These are phyloP conservation scores for Limnanthes douglasii DNA, from an alignment of 345 rosid genomes.

Conservation along the genomic window DNA sequence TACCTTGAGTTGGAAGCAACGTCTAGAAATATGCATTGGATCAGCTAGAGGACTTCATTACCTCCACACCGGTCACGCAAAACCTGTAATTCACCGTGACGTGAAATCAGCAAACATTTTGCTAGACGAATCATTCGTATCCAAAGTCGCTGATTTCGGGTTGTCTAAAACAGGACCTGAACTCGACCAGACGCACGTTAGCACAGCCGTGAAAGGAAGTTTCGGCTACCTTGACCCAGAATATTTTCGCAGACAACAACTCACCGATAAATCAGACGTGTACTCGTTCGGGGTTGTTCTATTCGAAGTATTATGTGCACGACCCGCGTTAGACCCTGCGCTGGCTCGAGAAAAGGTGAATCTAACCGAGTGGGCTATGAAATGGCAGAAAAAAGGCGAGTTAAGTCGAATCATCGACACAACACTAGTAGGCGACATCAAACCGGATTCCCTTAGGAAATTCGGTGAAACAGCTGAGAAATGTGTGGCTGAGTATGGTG, in stretches of 20 bases:
- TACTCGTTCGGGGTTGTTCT: slow-evolving; percentile 33
- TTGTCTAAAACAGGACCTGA: slow-evolving; percentile 29
- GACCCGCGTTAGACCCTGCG: slow-evolving; percentile 24
- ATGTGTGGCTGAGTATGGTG: slow-evolving; percentile 16
- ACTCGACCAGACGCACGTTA: slow-evolving; percentile 24
- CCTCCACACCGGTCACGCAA: slow-evolving; percentile 25
- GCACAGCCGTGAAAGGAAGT: slow-evolving; percentile 31
- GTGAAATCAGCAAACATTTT: slow-evolving; percentile 30
- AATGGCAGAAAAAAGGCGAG: slow-evolving; percentile 15
- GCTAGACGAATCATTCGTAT: slow-evolving; percentile 24
- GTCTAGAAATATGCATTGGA: slow-evolving; percentile 26
- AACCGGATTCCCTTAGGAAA: slow-evolving; percentile 9
- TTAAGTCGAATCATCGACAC: slow-evolving; percentile 13
- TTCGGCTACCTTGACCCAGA: slow-evolving; percentile 29
- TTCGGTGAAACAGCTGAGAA: slow-evolving; percentile 15
- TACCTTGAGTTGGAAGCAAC: slow-evolving; percentile 22
- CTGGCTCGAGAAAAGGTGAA: slow-evolving; percentile 15
- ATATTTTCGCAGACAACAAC: slow-evolving; percentile 27
- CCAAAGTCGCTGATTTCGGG: slow-evolving; percentile 33
- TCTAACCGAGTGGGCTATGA: slow-evolving; percentile 19
- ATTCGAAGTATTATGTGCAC: slow-evolving; percentile 24
- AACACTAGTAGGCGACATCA: slow-evolving; percentile 11
- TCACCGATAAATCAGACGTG: slow-evolving; percentile 30
- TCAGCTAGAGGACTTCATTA: slow-evolving; percentile 34
- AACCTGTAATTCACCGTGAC: slow-evolving; percentile 27